Base-by-base conservation (phyloP, 768 basidiomycete species). In the Lactarius pseudohatsudake region DNA sequence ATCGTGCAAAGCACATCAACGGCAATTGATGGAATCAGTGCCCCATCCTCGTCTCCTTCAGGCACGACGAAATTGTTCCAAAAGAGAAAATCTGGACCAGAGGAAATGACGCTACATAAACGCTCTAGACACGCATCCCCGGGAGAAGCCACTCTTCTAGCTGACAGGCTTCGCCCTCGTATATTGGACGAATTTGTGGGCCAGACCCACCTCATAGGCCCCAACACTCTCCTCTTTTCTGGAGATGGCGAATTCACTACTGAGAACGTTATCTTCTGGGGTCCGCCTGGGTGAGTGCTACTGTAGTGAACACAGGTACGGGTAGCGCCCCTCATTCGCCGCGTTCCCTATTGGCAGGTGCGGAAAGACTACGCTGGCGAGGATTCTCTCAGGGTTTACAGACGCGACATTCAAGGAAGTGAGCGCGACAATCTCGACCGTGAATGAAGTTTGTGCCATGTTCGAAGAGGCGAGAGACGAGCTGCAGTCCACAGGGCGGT, bases 361-460 rank as follows among this genome's bases (percentile, higher is more conserved):
- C 69, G 88, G 89, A 22, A 91, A 90, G 76, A 92, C 89, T 1
- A 92, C 91, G 0, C 76, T 94, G 36, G 90, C 91, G 0, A 79
- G 91, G 68, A 74, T 95, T 30, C 78, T 94, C 10, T 89, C 91
- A 0, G 80, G 78, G 54, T 80, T 81, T 59, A 81, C 85, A 1
- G 78, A 85, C 69, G 83, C 85, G 16, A 77, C 82, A 13, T 91
- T 92, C 74, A 90, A 86, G 70, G 92, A 94, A 72, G 76, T 93
- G 26, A 88, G 88, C 72, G 90, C 90, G n/a, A 91, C 91, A 0
- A 83, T 79, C 32, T 82, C 82, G 2, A 85, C 85, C 3, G 84
- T 89, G 18, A 84, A 83, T 60, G 91, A 95, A 50, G 85, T 94
- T 10, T 82, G 88, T 45, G 78, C 79, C n/a, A 79, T 90, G 1